These are phyloP conservation scores for Salicornia ramosissima DNA, from an alignment of 148 eudicot genomes.

Conservation along the genomic window DNA sequence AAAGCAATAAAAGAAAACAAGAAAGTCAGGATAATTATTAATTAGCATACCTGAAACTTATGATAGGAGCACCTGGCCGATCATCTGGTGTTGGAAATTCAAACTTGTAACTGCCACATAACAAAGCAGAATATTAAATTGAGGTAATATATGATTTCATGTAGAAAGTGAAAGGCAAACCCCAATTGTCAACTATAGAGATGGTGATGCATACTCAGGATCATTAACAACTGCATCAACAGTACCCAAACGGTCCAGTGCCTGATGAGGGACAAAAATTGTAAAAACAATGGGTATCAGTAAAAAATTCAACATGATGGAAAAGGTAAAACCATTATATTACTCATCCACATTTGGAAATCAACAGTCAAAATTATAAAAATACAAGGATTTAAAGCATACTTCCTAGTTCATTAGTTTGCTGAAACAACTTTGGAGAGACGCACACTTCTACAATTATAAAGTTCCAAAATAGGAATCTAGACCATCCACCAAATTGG, in stretches of 20 bases:
- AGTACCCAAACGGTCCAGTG: slow-evolving; percentile 82
- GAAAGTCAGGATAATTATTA: background rate
- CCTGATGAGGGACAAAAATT: slow-evolving; percentile 40
- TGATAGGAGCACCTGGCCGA: slow-evolving; percentile 94
- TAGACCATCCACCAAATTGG: slow-evolving; percentile 1
- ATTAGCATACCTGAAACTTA: slow-evolving; percentile 84
- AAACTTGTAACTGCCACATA: slow-evolving; percentile 80
- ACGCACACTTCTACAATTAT: background rate
- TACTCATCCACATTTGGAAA: background rate
- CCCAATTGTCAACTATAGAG: slow-evolving; percentile 9
- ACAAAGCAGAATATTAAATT: slow-evolving; percentile 11
- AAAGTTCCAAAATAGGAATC: background rate
- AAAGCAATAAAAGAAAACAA: slow-evolving; percentile 8
- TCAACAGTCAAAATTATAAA: background rate
- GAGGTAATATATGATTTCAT: slow-evolving; percentile 5
- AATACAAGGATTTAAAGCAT: background rate
- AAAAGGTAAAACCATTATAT: background rate
- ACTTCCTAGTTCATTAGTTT: background rate
- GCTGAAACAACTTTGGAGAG: background rate
- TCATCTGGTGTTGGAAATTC: slow-evolving; percentile 99
- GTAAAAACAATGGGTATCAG: background rate
- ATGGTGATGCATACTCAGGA: slow-evolving; percentile 66
- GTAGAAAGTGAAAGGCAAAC: slow-evolving; percentile 7
- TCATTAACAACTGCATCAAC: slow-evolving; percentile 90
- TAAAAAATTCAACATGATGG: background rate